These are phyloP conservation scores for Ustilago nuda DNA, from an alignment of 1,284 basidiomycete species.

Conservation along the genomic window DNA sequence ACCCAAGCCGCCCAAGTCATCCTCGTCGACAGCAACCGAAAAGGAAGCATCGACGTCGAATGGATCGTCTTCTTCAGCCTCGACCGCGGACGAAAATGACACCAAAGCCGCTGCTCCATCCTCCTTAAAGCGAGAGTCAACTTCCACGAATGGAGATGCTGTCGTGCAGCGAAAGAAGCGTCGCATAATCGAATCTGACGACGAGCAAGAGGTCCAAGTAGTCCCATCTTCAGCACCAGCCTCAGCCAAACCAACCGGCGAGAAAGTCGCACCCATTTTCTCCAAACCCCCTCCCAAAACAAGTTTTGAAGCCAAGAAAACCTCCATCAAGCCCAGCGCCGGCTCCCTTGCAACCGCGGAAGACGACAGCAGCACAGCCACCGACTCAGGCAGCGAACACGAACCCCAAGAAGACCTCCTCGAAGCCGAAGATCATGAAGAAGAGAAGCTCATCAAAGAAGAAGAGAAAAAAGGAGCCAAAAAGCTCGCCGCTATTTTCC, in stretches of 20 bases:
- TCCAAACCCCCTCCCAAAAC: conserved; percentile 21
- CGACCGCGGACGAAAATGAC: neutral
- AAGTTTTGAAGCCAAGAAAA: conserved; percentile 17
- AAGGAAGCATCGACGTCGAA: neutral
- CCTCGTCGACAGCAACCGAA: neutral
- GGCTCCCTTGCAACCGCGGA: conserved; percentile 29
- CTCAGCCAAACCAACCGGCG: conserved; percentile 11
- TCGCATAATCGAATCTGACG: conserved; percentile 70
- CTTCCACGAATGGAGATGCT: conserved; percentile 13
- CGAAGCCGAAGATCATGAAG: conserved; percentile 45
- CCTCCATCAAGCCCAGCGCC: conserved; percentile 19
- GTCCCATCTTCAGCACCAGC: conserved; percentile 4
- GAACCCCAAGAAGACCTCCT: conserved; percentile 52
- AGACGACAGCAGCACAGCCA: neutral
- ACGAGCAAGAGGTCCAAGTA: conserved; percentile 53
- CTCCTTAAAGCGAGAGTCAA: conserved; percentile 12
- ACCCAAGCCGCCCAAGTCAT: conserved; percentile 17
- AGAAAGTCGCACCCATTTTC: conserved; percentile 36
- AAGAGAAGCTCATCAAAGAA: conserved; percentile 44
- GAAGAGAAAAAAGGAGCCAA: conserved; percentile 53
- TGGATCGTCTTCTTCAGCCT: neutral
- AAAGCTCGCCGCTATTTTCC: conserved; percentile 57
- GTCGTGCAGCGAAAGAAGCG: conserved; percentile 41
- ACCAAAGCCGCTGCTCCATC: neutral
- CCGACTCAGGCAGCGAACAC: conserved; percentile 61